Percentiles rank a stretch among this genome's conserved stretches.
Evolutionary conservation across 352 stramenopile species (phyloP).

Genomic region (Proteromonas lacertae): DNA sequence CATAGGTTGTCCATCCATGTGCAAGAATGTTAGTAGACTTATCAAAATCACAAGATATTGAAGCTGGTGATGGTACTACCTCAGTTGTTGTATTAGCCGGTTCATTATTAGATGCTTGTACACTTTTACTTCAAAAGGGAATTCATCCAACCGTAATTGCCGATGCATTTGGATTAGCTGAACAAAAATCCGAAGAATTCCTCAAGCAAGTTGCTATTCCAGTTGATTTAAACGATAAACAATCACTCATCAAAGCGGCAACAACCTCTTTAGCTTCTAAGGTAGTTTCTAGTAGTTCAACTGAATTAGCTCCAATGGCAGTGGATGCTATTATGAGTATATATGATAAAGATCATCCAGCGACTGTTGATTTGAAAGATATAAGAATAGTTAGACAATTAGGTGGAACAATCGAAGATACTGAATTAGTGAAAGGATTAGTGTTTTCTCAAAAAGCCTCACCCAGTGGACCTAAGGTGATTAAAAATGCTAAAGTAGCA

Average conservation of each 20-base stretch:
- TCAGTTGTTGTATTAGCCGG: conserved; percentile 91
- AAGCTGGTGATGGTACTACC: conserved; percentile 83
- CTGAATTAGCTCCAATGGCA: conserved; percentile 80
- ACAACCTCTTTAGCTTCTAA: conserved; percentile 90
- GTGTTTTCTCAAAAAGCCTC: conserved; percentile 77
- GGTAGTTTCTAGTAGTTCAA: conserved; percentile 79
- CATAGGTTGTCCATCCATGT: conserved; percentile 76
- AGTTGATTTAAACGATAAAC: conserved; percentile 60
- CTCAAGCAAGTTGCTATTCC: conserved; percentile 44
- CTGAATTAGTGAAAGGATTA: conserved; percentile 75
- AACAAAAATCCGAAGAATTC: conserved; percentile 36
- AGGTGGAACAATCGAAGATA: conserved; percentile 94
- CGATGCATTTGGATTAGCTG: conserved; percentile 61
- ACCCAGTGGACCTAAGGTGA: conserved; percentile 24
- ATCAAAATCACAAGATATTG: conserved; percentile 94
- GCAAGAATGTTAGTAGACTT: conserved; percentile 98
- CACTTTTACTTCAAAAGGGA: conserved; percentile 41
- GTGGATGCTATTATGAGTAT: conserved; percentile 90
- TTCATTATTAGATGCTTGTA: conserved; percentile 71
- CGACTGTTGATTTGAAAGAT: conserved; percentile 81
- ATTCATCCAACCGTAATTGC: conserved; percentile 95
- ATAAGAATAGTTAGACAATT: conserved; percentile 92
- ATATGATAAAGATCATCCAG: conserved; percentile 51
- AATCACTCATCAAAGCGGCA: conserved; percentile 79
- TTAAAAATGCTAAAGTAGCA: conserved; percentile 93